Evolutionary conservation across 1,139 yeast species (phyloP).

Genomic region (Nakaseomyces bracarensis): DNA sequence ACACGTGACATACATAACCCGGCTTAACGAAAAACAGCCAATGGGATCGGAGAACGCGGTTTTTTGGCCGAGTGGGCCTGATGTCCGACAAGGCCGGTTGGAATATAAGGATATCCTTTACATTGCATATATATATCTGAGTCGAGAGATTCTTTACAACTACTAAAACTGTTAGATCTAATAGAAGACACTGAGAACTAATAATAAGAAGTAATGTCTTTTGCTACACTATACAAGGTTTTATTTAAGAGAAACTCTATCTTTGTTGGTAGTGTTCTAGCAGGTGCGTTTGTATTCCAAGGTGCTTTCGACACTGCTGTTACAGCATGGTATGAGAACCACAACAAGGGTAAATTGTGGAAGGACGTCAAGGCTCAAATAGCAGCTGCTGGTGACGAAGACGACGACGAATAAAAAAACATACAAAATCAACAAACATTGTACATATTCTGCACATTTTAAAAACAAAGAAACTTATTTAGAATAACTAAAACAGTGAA

Average conservation of each 20-base stretch:
- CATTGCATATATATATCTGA: too few relatives aligned
- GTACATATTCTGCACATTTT: conserved; percentile 1
- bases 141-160: too few relatives aligned
- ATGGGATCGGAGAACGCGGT: not conserved
- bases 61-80: not conserved
- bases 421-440: not conserved
- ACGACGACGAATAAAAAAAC: conserved; percentile 35
- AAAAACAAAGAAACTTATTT: too few relatives aligned
- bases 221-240: conserved; percentile 53
- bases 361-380: conserved; percentile 73
- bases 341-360: conserved; percentile 97
- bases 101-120: too few relatives aligned
- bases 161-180: too few relatives aligned
- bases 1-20: conserved; percentile 1
- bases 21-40: not conserved
- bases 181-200: too few relatives aligned
- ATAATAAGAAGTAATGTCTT: too few relatives aligned
- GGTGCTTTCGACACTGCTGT: conserved; percentile 71
- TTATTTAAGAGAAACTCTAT: conserved; percentile 90
- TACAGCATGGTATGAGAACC: conserved; percentile 75
- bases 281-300: conserved; percentile 86
- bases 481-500: not conserved
- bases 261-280: conserved; percentile 78
- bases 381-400: conserved; percentile 51
- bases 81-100: conserved; percentile 1